Conservation (phyloP, 108 stramenopile species). For the Skeletonema grethae region DNA sequence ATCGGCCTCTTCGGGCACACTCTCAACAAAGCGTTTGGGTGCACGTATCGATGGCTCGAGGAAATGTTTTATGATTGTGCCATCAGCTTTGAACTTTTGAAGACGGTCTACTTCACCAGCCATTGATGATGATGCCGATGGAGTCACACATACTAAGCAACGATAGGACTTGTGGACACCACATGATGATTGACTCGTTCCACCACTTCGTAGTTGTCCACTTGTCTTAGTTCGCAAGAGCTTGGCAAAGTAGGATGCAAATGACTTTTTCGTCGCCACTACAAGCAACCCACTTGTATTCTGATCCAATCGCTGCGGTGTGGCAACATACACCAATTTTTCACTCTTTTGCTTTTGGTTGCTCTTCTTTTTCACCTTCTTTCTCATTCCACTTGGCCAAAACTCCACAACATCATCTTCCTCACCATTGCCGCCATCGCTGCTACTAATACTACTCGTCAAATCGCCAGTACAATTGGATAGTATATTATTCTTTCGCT, state of each 20-base stretch:
- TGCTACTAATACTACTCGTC: background rate
- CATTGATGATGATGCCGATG: slow-evolving; percentile 4
- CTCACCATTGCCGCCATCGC: background rate
- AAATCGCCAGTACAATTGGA: background rate
- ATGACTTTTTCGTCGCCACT: slow-evolving; percentile 70
- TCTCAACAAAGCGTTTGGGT: slow-evolving; percentile 58
- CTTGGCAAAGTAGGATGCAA: slow-evolving; percentile 85
- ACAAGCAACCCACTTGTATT: slow-evolving; percentile 86
- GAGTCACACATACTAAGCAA: slow-evolving; percentile 73
- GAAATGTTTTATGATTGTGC: slow-evolving; percentile 64
- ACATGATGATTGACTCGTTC: slow-evolving; percentile 17
- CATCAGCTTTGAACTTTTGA: slow-evolving; percentile 22
- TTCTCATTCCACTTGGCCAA: slow-evolving; percentile 11
- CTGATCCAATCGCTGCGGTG: slow-evolving; percentile 79
- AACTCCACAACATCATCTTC: background rate
- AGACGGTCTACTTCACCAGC: slow-evolving; percentile 37
- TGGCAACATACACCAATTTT: slow-evolving; percentile 56
- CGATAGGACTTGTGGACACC: slow-evolving; percentile 74
- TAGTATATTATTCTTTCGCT: slow-evolving; percentile 10
- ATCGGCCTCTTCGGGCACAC: slow-evolving; percentile 22
- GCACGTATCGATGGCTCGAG: slow-evolving; percentile 74
- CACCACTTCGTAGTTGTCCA: slow-evolving; percentile 19
- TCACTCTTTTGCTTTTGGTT: slow-evolving; percentile 31
- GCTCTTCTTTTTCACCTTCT: slow-evolving; percentile 17
- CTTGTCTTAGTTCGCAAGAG: slow-evolving; percentile 69